These are phyloP conservation scores for Nicotiana benthamiana DNA, from an alignment of 257 asterid genomes.

Conservation along the genomic window DNA sequence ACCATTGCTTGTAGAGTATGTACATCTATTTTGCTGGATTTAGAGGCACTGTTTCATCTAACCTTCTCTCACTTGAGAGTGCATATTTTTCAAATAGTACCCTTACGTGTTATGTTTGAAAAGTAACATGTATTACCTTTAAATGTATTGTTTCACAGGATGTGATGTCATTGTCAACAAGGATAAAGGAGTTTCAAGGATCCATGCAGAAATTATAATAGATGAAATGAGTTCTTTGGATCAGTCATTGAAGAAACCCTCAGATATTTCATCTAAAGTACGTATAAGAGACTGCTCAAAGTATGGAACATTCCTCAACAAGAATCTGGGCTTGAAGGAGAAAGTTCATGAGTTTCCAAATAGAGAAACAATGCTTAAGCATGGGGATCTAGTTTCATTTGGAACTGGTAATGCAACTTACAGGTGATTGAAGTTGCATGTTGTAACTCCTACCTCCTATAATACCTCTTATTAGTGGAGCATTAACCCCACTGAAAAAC, in stretches of 20 bases:
- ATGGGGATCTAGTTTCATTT: constrained; percentile 77
- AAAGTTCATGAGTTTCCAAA: constrained; percentile 74
- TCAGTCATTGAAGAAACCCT: constrained; percentile 27
- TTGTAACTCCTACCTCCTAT: background rate
- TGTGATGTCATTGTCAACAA: constrained; percentile 75
- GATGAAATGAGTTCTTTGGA: constrained; percentile 76
- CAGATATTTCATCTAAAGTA: constrained; percentile 42
- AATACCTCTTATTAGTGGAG: background rate
- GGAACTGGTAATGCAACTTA: constrained; percentile 89
- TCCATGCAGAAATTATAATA: constrained; percentile 84
- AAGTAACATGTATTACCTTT: background rate
- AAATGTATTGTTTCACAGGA: constrained; percentile 36
- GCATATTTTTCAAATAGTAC: background rate
- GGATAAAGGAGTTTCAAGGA: constrained; percentile 93
- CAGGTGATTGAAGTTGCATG: constrained; percentile 40
- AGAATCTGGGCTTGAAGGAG: constrained; percentile 35
- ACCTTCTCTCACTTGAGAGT: background rate
- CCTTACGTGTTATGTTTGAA: background rate
- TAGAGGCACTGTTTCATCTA: background rate
- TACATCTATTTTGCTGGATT: background rate
- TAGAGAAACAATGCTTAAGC: constrained; percentile 54
- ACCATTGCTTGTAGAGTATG: background rate
- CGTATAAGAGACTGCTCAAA: constrained; percentile 82
- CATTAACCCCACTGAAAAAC: background rate
- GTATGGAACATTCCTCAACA: constrained; percentile 75